Evolutionary conservation across 2,329 filamentous ascomycete species (phyloP).

Genomic region (Aspergillus candidus): DNA sequence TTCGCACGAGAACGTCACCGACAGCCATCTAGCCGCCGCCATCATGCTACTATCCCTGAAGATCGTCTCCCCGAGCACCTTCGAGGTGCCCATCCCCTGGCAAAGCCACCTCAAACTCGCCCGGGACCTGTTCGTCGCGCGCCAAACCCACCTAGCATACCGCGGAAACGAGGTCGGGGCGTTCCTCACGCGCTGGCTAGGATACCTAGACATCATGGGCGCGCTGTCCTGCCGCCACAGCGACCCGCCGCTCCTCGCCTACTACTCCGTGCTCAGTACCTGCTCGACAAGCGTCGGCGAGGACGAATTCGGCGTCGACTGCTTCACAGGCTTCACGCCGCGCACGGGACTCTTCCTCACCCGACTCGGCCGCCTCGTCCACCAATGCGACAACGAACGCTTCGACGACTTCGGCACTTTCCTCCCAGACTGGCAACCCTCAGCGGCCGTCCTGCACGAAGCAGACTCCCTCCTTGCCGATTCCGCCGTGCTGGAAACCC

Average conservation of each 20-base stretch:
- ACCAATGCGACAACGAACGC: conserved; percentile 60
- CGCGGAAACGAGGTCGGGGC: conserved; percentile 55
- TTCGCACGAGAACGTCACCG: conserved; percentile 58
- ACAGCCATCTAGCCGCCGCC: conserved; percentile 69
- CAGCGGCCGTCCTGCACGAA: conserved; percentile 46
- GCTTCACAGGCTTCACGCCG: conserved; percentile 71
- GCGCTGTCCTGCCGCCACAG: conserved; percentile 58
- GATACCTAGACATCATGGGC: conserved; percentile 74
- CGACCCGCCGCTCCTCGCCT: conserved; percentile 49
- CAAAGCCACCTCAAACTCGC: conserved; percentile 71
- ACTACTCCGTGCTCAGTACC: conserved; percentile 37
- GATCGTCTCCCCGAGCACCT: conserved; percentile 74
- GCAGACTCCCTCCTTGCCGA: conserved; percentile 57
- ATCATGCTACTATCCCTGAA: conserved; percentile 81
- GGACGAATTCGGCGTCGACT: conserved; percentile 67
- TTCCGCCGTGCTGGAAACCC: conserved; percentile 51
- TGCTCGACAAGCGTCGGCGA: conserved; percentile 51
- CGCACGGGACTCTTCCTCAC: conserved; percentile 65
- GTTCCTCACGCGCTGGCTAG: conserved; percentile 77
- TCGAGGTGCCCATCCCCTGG: conserved; percentile 76
- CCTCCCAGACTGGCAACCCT: conserved; percentile 53
- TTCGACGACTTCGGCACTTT: conserved; percentile 51
- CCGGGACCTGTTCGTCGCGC: conserved; percentile 65
- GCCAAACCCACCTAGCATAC: conserved; percentile 53
- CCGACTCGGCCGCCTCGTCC: conserved; percentile 64